phyloP scores from a whole-genome alignment of 768 basidiomycete genomes.

The Daedalea quercina region DNA sequence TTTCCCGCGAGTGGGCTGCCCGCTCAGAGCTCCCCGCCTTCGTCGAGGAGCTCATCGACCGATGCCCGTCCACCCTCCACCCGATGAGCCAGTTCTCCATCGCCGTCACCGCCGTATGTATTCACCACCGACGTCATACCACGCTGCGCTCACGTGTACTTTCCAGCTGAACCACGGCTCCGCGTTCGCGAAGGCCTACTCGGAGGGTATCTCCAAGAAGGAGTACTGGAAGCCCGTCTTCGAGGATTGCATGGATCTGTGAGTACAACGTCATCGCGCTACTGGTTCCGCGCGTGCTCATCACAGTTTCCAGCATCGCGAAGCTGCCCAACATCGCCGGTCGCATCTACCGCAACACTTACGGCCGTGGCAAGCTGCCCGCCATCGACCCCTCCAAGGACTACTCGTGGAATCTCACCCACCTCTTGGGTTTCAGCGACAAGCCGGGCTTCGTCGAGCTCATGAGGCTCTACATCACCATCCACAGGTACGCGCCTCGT shows the following conservation, averaged over 20 bases:
- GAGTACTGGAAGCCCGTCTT: conserved; percentile 97
- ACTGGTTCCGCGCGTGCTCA: not conserved
- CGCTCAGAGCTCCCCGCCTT: conserved; percentile 87
- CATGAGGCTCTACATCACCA: conserved; percentile 92
- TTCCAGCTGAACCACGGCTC: conserved; percentile 87
- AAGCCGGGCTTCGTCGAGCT: conserved; percentile 88
- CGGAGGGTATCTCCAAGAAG: conserved; percentile 85
- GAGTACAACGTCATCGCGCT: conserved; percentile 10
- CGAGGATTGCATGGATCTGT: conserved; percentile 88
- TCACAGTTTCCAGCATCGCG: conserved; percentile 57
- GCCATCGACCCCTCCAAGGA: conserved; percentile 81
- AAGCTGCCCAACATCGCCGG: conserved; percentile 97
- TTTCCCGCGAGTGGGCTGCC: conserved; percentile 93
- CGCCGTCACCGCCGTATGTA: conserved; percentile 83
- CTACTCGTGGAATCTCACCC: conserved; percentile 84
- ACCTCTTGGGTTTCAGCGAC: conserved; percentile 87
- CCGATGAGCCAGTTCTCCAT: conserved; percentile 99
- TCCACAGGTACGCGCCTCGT: conserved; percentile 60
- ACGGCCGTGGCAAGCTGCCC: conserved; percentile 81
- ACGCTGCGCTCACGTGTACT: conserved; percentile 5
- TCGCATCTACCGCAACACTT: conserved; percentile 85
- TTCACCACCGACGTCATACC: not conserved
- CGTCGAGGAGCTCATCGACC: conserved; percentile 93
- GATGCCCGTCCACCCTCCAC: conserved; percentile 89
- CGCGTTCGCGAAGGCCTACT: conserved; percentile 93